Conservation (phyloP, 2,329 filamentous ascomycete genomes). For the Harringtonia aguacate region DNA sequence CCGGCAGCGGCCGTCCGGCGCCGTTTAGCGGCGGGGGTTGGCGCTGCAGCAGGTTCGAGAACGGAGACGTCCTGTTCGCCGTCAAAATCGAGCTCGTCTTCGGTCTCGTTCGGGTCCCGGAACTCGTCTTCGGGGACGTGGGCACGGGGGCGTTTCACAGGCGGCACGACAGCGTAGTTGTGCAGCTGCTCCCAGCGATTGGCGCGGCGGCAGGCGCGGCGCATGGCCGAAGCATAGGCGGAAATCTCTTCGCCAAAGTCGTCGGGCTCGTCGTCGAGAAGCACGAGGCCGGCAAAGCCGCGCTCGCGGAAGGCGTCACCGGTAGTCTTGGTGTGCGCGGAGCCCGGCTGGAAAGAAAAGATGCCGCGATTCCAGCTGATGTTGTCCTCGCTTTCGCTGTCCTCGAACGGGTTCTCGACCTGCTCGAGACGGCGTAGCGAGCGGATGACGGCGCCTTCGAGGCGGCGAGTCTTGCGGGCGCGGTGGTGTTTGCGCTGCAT, state of each 20-base stretch:
- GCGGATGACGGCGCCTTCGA: constrained; percentile 56
- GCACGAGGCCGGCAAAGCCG: constrained; percentile 54
- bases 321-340: constrained; percentile 11
- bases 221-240: constrained; percentile 54
- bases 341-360: constrained; percentile 9
- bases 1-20: constrained; percentile 3
- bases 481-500: constrained; percentile 55
- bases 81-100: constrained; percentile 16
- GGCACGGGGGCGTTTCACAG: constrained; percentile 29
- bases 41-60: not conserved
- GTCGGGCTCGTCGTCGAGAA: constrained; percentile 50
- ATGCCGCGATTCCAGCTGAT: constrained; percentile 17
- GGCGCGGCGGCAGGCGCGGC: constrained; percentile 54
- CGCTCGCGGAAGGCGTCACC: constrained; percentile 37
- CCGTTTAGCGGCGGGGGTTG: constrained; percentile 4
- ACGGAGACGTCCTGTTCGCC: constrained; percentile 13
- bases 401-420: constrained; percentile 44
- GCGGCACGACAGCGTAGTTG: constrained; percentile 29
- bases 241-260: constrained; percentile 69
- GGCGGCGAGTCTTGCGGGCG: constrained; percentile 48
- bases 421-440: constrained; percentile 53
- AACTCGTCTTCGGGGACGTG: constrained; percentile 16
- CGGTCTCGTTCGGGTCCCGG: constrained; percentile 20
- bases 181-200: constrained; percentile 55
- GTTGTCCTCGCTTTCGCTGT: constrained; percentile 50